These are phyloP conservation scores for Guyanaporus albipodus DNA, from an alignment of 768 basidiomycete genomes.

Conservation along the genomic window DNA sequence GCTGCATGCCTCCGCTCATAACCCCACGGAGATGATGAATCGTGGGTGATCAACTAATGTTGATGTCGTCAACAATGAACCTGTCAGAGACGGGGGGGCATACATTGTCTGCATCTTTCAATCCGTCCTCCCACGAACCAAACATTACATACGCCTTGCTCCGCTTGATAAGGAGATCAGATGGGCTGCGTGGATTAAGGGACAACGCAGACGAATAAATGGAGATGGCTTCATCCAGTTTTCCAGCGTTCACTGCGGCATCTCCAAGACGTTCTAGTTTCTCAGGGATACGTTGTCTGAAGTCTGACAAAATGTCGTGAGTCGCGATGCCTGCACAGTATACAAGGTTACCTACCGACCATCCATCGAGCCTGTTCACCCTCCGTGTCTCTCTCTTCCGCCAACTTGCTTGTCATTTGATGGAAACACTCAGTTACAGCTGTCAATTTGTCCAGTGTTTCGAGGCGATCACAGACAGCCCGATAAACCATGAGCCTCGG, in stretches of 20 bases:
- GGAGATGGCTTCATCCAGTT: background rate
- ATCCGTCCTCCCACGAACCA: background rate
- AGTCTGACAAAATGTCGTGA: background rate
- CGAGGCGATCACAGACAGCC: background rate
- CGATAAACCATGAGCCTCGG: background rate
- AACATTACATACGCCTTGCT: background rate
- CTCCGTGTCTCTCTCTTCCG: background rate
- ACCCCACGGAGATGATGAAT: background rate
- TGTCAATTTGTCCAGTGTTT: too few relatives aligned
- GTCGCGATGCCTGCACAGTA: too few relatives aligned
- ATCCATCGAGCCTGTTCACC: background rate
- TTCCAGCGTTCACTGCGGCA: background rate
- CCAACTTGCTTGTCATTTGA: background rate
- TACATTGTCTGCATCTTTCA: slow-evolving; percentile 3
- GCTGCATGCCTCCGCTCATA: background rate
- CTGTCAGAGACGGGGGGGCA: background rate
- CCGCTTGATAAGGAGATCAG: background rate
- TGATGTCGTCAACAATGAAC: background rate
- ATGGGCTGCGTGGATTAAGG: background rate
- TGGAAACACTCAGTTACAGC: background rate
- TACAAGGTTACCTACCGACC: background rate
- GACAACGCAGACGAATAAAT: slow-evolving; percentile 2
- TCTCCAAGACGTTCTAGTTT: background rate
- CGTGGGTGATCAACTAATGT: background rate
- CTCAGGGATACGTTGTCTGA: background rate